Conservation (phyloP, 2,329 filamentous ascomycete genomes). For the Scytalidium lignicola region DNA sequence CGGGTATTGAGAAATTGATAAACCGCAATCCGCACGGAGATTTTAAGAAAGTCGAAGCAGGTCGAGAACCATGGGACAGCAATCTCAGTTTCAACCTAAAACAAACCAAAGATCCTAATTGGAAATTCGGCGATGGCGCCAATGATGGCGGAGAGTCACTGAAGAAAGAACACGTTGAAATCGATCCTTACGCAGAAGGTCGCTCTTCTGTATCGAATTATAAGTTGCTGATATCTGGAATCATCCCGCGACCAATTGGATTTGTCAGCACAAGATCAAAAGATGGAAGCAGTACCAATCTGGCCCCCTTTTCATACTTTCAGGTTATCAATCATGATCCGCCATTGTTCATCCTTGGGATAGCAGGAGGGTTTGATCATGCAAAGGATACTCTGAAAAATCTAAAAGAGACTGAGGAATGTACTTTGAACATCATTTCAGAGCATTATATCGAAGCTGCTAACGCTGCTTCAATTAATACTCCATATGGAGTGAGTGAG, state of each 20-base stretch:
- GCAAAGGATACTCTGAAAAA: constrained; percentile 80
- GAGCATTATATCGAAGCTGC: constrained; percentile 85
- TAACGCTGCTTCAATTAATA: constrained; percentile 73
- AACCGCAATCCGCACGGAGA: constrained; percentile 67
- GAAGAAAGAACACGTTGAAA: constrained; percentile 60
- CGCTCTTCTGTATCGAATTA: constrained; percentile 72
- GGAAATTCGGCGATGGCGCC: constrained; percentile 61
- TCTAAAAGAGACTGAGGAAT: constrained; percentile 66
- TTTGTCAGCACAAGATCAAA: constrained; percentile 50
- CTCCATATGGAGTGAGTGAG: constrained; percentile 71
- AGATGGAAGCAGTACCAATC: constrained; percentile 65
- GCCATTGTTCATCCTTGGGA: constrained; percentile 67
- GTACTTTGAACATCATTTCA: constrained; percentile 80
- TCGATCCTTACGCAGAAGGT: constrained; percentile 73
- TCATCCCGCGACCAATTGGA: constrained; percentile 77
- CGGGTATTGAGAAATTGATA: constrained; percentile 21
- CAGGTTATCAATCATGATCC: constrained; percentile 82
- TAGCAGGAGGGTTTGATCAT: constrained; percentile 36
- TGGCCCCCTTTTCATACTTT: constrained; percentile 86
- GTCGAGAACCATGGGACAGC: constrained; percentile 56
- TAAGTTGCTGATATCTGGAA: constrained; percentile 80
- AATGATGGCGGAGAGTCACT: constrained; percentile 45
- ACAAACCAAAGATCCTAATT: constrained; percentile 59
- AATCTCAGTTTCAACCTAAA: constrained; percentile 47
- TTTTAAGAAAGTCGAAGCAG: constrained; percentile 67